Evolutionary conservation across 148 eudicot species (phyloP).

Genomic region (Persicaria tinctoria): DNA sequence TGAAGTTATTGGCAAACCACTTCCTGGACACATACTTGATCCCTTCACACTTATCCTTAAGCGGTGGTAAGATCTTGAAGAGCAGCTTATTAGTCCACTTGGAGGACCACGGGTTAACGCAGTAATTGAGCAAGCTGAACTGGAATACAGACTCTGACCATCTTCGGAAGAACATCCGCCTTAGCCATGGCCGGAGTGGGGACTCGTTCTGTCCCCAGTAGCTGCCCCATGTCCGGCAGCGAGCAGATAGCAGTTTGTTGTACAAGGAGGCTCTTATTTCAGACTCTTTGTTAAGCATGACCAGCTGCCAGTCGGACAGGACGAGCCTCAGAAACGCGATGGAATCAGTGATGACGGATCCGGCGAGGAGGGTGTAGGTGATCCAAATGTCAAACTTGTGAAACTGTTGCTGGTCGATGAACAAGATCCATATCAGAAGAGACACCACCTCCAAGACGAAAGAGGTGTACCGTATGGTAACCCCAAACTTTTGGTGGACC

Average conservation of each 20-base stretch:
- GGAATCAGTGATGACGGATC: constrained; percentile 31
- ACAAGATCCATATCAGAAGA: constrained; percentile 16
- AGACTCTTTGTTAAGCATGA: neutral
- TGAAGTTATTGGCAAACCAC: too few relatives aligned
- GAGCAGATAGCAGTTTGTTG: neutral
- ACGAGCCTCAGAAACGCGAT: constrained; percentile 29
- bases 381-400: constrained; percentile 19
- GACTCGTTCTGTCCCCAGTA: too few relatives aligned
- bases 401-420: neutral
- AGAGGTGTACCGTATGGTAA: constrained; percentile 14
- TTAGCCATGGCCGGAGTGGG: too few relatives aligned
- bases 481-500: constrained; percentile 19
- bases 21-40: too few relatives aligned
- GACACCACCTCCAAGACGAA: constrained; percentile 12
- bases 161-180: too few relatives aligned
- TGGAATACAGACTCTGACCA: too few relatives aligned
- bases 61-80: too few relatives aligned
- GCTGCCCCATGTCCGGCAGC: neutral
- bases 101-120: too few relatives aligned
- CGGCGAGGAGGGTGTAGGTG: constrained; percentile 17
- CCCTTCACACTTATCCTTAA: too few relatives aligned
- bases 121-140: too few relatives aligned
- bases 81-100: too few relatives aligned
- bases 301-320: constrained; percentile 28
- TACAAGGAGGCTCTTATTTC: neutral